These are phyloP conservation scores for Phlegmacium glaucopus DNA, from an alignment of 768 basidiomycete genomes.

Conservation along the genomic window DNA sequence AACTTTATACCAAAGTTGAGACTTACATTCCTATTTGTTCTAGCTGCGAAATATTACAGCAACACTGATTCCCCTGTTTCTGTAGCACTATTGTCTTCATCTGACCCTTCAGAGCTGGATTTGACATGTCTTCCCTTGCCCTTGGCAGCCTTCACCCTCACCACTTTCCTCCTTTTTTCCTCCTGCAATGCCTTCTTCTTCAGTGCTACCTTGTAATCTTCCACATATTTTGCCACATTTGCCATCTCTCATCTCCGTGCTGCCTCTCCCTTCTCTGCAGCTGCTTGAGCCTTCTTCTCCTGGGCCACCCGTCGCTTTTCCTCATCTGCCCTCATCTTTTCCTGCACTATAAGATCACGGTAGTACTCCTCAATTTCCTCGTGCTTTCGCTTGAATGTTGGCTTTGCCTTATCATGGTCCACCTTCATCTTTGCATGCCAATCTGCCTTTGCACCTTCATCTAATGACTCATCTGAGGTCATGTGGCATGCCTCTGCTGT, in stretches of 20 bases:
- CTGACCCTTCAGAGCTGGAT: background rate
- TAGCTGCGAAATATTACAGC: too few species aligned
- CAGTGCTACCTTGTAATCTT: background rate
- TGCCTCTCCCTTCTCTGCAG: constrained; percentile 5
- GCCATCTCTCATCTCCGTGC: background rate
- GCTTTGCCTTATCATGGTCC: background rate
- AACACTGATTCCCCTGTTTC: background rate
- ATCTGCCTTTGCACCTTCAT: constrained; percentile 7
- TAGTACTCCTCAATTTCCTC: constrained; percentile 4
- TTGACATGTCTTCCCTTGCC: background rate
- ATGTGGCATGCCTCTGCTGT: constrained; percentile 17
- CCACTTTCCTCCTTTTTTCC: background rate
- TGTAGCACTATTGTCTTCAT: background rate
- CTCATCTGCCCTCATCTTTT: constrained; percentile 6
- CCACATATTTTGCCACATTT: background rate
- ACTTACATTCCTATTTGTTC: too few species aligned
- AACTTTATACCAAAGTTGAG: too few species aligned
- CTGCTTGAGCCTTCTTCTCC: constrained; percentile 4
- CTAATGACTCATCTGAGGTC: constrained; percentile 16
- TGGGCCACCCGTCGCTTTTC: constrained; percentile 4
- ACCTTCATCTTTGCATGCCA: constrained; percentile 8
- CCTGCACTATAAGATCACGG: background rate
- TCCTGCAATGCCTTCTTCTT: background rate
- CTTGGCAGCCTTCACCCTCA: background rate
- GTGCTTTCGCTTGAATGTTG: constrained; percentile 3